Percentiles rank a stretch among this genome's conserved stretches.
phyloP scores from a whole-genome alignment of 495 filamentous ascomycete species.

The Lepraria neglecta region DNA sequence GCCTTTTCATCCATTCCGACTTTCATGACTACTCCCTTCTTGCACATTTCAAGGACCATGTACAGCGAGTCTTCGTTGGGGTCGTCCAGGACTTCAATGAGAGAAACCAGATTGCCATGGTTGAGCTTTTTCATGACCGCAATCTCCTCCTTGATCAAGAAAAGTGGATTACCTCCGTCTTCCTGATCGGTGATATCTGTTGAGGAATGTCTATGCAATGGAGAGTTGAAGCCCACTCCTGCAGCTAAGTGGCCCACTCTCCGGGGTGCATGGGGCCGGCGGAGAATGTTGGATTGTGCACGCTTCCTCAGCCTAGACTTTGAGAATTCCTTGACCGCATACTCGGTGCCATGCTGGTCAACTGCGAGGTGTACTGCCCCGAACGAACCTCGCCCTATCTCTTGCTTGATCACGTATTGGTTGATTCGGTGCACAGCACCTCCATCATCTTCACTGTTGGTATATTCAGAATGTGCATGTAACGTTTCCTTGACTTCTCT shows the following conservation, averaged over 20 bases:
- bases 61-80: slow-evolving; percentile 92
- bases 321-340: slow-evolving; percentile 96
- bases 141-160: slow-evolving; percentile 91
- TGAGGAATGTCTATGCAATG: slow-evolving; percentile 49
- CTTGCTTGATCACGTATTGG: slow-evolving; percentile 89
- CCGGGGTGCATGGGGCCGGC: slow-evolving; percentile 53
- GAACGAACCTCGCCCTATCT: slow-evolving; percentile 93
- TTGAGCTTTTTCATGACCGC: slow-evolving; percentile 99
- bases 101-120: slow-evolving; percentile 83
- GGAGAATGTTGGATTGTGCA: slow-evolving; percentile 83
- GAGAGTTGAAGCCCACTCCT: slow-evolving; percentile 57
- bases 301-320: slow-evolving; percentile 89
- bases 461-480: slow-evolving; percentile 82
- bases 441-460: slow-evolving; percentile 77
- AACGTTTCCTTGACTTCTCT: slow-evolving; percentile 85
- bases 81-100: slow-evolving; percentile 93
- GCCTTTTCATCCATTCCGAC: slow-evolving; percentile 80
- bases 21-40: slow-evolving; percentile 96
- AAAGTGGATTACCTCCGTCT: slow-evolving; percentile 70
- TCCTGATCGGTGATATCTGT: slow-evolving; percentile 44
- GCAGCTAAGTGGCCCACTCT: slow-evolving; percentile 46
- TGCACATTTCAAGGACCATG: slow-evolving; percentile 99
- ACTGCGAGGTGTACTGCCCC: slow-evolving; percentile 87
- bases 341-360: slow-evolving; percentile 90
- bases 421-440: slow-evolving; percentile 75